Conservation (phyloP, 2,329 filamentous ascomycete genomes). For the Tolypocladium nubicola region DNA sequence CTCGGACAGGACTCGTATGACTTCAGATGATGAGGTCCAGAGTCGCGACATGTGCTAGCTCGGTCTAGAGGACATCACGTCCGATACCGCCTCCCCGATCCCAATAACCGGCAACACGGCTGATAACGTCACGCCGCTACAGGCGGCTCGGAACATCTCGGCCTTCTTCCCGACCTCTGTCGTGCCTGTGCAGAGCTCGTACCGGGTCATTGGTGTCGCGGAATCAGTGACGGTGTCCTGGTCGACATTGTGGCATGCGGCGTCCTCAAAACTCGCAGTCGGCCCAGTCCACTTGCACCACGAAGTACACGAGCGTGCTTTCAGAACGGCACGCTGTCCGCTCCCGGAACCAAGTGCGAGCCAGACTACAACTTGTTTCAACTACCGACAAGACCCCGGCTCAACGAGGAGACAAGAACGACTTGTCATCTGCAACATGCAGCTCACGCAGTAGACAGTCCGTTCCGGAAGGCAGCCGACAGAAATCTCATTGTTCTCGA, state of each 20-base stretch:
- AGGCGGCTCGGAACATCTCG: conserved; percentile 32
- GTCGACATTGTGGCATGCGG: conserved; percentile 12
- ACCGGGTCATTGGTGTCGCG: no score
- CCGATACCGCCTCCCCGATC: conserved; percentile 29
- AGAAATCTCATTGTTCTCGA: no score
- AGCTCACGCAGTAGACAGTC: no score
- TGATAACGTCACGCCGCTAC: conserved; percentile 38
- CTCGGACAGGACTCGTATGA: conserved; percentile 13
- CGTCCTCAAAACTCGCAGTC: conserved; percentile 33
- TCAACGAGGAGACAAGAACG: no score
- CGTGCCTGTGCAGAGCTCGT: conserved; percentile 35
- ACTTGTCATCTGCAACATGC: no score
- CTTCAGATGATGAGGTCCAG: no score
- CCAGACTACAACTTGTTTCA: conserved; percentile 33
- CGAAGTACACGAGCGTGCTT: conserved; percentile 22
- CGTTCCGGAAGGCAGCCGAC: no score
- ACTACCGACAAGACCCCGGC: conserved; percentile 1
- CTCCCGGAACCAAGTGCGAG: conserved; percentile 35
- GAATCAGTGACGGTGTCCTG: not conserved
- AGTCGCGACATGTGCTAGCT: not conserved
- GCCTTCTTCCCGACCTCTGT: conserved; percentile 32
- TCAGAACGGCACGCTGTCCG: conserved; percentile 22
- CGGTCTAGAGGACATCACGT: conserved; percentile 15
- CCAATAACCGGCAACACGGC: conserved; percentile 32
- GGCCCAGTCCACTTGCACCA: conserved; percentile 31